Conservation (phyloP, 805 yeast species). For the Candida yuanshanica region DNA sequence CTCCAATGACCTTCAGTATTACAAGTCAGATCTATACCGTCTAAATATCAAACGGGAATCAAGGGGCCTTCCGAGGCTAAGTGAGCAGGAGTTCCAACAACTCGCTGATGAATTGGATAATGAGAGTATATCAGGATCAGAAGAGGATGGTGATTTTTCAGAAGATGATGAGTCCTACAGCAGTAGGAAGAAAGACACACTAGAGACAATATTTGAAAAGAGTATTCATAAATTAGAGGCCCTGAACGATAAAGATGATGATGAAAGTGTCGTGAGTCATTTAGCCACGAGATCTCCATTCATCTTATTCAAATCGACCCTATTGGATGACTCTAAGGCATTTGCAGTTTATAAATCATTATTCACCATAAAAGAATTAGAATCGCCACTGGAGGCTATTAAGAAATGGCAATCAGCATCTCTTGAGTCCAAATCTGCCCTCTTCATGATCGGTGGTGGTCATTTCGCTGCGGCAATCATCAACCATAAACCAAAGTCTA, state of each 20-base stretch:
- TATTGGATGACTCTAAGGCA: constrained; percentile 40
- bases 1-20: constrained; percentile 35
- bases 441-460: constrained; percentile 95
- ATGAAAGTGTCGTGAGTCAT: constrained; percentile 37
- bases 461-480: constrained; percentile 96
- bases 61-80: constrained; percentile 38
- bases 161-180: constrained; percentile 10
- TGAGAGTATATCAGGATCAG: constrained; percentile 58
- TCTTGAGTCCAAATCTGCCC: constrained; percentile 49
- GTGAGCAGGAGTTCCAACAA: constrained; percentile 54
- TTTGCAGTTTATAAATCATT: constrained; percentile 66
- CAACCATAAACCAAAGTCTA: constrained; percentile 56
- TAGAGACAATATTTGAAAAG: constrained; percentile 20
- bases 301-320: constrained; percentile 47
- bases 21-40: constrained; percentile 53
- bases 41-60: constrained; percentile 52
- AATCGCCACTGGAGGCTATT: constrained; percentile 48
- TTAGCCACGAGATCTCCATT: constrained; percentile 68
- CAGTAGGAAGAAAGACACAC: constrained; percentile 9
- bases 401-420: constrained; percentile 27
- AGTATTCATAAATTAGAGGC: constrained; percentile 16
- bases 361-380: constrained; percentile 38
- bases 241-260: constrained; percentile 18
- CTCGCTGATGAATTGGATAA: constrained; percentile 40
- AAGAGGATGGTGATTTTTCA: constrained; percentile 31